Base-by-base conservation (phyloP, 768 basidiomycete genomes). In the Lenzites betulinus region DNA sequence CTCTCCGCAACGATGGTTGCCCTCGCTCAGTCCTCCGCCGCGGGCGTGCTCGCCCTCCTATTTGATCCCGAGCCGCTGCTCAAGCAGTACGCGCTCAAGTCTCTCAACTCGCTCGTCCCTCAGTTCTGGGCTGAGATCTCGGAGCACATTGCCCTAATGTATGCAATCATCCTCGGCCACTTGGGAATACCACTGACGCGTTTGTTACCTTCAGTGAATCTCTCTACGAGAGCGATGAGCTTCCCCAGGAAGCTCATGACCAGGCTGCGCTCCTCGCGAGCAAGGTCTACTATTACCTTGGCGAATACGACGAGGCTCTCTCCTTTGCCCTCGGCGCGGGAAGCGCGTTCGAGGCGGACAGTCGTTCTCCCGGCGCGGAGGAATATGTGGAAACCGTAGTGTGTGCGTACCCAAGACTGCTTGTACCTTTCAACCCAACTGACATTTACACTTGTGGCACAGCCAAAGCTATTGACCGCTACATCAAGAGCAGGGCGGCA, bases 111-210 rank as follows among this genome's bases (percentile, higher is more conserved):
- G 16, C 83, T 98, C 46, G 93, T 98, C 7, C 86, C 95, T 39
- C 89, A 92, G 68, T 98, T 98, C 75, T 99, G 97, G 97, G 90
- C 96, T 48, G 97, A 99, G 81, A 96, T 98, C 69, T 95, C 93
- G 67, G 97, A 99, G 75, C 86, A 92, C 71, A 89, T 98, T 68
- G 84, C 90, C 35, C 78, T 87, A 60, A 94, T 98, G 95, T 93
- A 73, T 68, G 92, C 78, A 7, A 50, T 53, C 30, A n/a, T 13
- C 1, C 22, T 23, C 26, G 18, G 25, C 18, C 30, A 18, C n/a
- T 22, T 20, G 52, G 42, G 55, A 6, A 46, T 36, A 26, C 11
- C 43, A 33, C 59, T 63, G 15, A 63, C 49, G 49, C 49, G 52
- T 42, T 54, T 22, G 25, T 42, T 0, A 22, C n/a, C 25, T 51